phyloP scores from a whole-genome alignment of 768 basidiomycete species.

The Neoboletus subvelutipes region DNA sequence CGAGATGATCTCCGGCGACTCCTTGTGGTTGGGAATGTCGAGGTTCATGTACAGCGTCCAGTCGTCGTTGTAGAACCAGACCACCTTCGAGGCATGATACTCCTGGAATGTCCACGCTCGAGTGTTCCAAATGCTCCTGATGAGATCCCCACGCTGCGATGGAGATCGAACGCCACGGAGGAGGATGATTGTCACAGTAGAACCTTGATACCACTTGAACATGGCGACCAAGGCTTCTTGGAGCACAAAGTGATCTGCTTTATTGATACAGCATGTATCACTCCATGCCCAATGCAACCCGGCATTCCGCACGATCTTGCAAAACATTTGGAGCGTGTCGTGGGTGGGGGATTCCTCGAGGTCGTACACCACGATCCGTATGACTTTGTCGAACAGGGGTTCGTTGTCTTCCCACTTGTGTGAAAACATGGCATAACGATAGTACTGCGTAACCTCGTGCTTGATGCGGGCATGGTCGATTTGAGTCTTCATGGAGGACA shows the following conservation, averaged over 20 bases:
- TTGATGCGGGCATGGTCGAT: conserved; percentile 3
- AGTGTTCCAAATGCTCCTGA: not conserved
- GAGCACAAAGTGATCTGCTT: not conserved
- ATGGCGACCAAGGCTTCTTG: not conserved
- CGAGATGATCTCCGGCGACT: not conserved
- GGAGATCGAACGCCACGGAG: not conserved
- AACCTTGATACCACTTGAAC: not conserved
- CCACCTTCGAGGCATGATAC: not conserved
- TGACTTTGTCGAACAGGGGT: not conserved
- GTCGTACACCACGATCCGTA: not conserved
- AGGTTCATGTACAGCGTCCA: not conserved
- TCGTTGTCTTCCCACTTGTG: conserved; percentile 7
- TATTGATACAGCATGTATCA: not conserved
- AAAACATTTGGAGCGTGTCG: not conserved
- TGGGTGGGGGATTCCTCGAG: not conserved
- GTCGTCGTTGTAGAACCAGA: not conserved
- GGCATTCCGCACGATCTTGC: not conserved
- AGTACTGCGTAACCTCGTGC: not conserved
- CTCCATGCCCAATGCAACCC: not conserved
- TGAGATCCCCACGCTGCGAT: not conserved
- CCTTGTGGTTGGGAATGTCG: not conserved
- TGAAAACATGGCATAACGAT: conserved; percentile 6
- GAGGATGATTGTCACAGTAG: not conserved
- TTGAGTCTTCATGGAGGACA: conserved; percentile 9
- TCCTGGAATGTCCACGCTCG: not conserved